Conservation (phyloP, 2,329 filamentous ascomycete species). For the Elsinoe arachidis region DNA sequence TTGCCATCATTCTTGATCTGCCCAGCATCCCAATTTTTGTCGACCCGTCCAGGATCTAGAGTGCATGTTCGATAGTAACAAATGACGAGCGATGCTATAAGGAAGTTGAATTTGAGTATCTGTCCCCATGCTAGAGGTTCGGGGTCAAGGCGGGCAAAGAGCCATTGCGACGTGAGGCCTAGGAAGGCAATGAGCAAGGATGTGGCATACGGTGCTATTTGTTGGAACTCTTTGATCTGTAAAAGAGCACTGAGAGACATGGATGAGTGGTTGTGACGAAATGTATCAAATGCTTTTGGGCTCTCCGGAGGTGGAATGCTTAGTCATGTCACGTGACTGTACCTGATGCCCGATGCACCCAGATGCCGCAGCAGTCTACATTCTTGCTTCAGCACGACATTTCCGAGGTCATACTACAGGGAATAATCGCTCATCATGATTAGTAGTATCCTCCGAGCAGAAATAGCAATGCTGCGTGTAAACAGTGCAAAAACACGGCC, state of each 20-base stretch:
- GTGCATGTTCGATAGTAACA: slow-evolving; percentile 59
- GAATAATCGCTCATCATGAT: no score
- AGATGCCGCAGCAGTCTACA: not conserved
- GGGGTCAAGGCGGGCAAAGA: slow-evolving; percentile 52
- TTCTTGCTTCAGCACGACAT: no score
- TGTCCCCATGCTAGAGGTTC: slow-evolving; percentile 52
- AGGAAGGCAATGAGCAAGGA: slow-evolving; percentile 58
- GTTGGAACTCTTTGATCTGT: slow-evolving; percentile 9
- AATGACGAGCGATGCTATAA: slow-evolving; percentile 57
- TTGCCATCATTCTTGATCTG: slow-evolving; percentile 13
- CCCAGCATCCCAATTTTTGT: slow-evolving; percentile 33
- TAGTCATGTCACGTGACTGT: not conserved
- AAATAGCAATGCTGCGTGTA: not conserved
- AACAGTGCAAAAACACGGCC: not conserved
- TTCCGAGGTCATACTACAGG: no score
- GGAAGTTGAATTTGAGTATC: slow-evolving; percentile 55
- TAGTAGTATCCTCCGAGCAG: no score
- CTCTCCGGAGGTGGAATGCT: not conserved
- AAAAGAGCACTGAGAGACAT: slow-evolving; percentile 9
- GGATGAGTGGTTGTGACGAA: not conserved
- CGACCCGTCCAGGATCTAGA: slow-evolving; percentile 49
- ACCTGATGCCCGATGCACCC: not conserved
- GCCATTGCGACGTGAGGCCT: slow-evolving; percentile 61
- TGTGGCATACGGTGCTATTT: not conserved
- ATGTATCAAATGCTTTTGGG: not conserved